These are phyloP conservation scores for Erodium chrysanthum DNA, from an alignment of 441 rosid species.

Conservation along the genomic window DNA sequence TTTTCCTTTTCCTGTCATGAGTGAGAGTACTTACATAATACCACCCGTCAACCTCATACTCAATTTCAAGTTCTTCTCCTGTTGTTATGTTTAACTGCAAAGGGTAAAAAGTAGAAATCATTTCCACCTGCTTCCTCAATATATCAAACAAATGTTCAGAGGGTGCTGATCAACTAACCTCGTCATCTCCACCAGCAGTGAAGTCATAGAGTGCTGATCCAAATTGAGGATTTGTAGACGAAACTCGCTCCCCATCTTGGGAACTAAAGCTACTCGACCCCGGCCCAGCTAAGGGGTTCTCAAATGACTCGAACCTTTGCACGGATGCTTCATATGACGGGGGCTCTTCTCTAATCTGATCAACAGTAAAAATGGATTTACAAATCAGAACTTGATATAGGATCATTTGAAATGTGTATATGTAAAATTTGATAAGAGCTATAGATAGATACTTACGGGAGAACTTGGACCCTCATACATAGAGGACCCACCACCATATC, in stretches of 20 bases:
- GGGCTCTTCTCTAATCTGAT: slow-evolving; percentile 88
- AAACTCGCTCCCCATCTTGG: slow-evolving; percentile 46
- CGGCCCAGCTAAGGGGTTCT: slow-evolving; percentile 54
- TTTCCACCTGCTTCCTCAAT: background rate
- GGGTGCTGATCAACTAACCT: slow-evolving; percentile 53
- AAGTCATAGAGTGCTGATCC: slow-evolving; percentile 94
- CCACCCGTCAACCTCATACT: slow-evolving; percentile 98
- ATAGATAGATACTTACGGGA: slow-evolving; percentile 40
- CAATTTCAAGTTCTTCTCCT: slow-evolving; percentile 88
- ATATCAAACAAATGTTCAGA: background rate
- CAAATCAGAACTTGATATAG: slow-evolving; percentile 19
- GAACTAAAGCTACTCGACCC: slow-evolving; percentile 60
- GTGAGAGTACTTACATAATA: slow-evolving; percentile 63
- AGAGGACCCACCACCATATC: slow-evolving; percentile 26
- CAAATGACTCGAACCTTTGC: slow-evolving; percentile 60
- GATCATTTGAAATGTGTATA: background rate
- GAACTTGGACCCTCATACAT: slow-evolving; percentile 58
- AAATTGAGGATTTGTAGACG: slow-evolving; percentile 52
- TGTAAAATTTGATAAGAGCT: slow-evolving; percentile 3
- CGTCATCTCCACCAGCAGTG: slow-evolving; percentile 98
- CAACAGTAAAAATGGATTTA: background rate
- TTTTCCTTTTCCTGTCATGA: background rate
- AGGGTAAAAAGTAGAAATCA: slow-evolving; percentile 12
- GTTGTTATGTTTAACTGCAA: slow-evolving; percentile 88
- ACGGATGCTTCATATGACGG: slow-evolving; percentile 62